Percentiles rank a stretch among this genome's conserved stretches.
Conservation (phyloP, 805 yeast genomes). For the Starmerella stellata region DNA sequence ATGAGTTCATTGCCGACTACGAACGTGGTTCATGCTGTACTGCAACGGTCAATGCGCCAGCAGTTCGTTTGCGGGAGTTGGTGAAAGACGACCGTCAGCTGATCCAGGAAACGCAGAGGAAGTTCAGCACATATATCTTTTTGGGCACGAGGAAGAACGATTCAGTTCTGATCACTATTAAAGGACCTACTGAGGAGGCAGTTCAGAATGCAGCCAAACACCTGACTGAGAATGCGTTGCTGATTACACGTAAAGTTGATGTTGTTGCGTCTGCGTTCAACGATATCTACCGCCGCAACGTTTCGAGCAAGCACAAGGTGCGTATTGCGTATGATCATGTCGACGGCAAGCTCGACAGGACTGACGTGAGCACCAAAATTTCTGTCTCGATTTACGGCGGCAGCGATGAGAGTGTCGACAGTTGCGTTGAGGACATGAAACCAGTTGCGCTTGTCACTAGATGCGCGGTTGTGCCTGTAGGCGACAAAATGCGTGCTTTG, state of each 20-base stretch:
- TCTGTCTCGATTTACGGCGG: constrained; percentile 30
- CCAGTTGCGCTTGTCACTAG: constrained; percentile 19
- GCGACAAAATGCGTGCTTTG: constrained; percentile 29
- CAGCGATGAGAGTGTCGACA: constrained; percentile 31
- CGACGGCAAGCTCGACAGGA: background rate
- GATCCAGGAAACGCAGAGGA: constrained; percentile 54
- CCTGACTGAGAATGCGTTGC: constrained; percentile 37
- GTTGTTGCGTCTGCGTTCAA: constrained; percentile 37
- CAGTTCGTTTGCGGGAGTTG: constrained; percentile 53
- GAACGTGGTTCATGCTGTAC: constrained; percentile 19
- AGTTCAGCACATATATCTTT: constrained; percentile 41
- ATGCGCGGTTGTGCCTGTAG: constrained; percentile 21
- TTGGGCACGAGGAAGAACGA: constrained; percentile 26
- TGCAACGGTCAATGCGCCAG: constrained; percentile 33
- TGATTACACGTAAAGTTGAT: constrained; percentile 37
- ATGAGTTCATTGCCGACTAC: constrained; percentile 39
- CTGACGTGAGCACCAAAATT: background rate
- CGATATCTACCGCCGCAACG: background rate
- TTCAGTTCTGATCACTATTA: constrained; percentile 29
- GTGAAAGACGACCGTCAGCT: constrained; percentile 69
- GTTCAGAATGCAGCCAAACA: constrained; percentile 38
- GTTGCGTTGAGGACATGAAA: constrained; percentile 36
- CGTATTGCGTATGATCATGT: background rate
- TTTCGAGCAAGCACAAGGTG: constrained; percentile 2
- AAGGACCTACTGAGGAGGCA: constrained; percentile 52